phyloP scores from a whole-genome alignment of 108 stramenopile species.

The Fistulifera pelliculosa region DNA sequence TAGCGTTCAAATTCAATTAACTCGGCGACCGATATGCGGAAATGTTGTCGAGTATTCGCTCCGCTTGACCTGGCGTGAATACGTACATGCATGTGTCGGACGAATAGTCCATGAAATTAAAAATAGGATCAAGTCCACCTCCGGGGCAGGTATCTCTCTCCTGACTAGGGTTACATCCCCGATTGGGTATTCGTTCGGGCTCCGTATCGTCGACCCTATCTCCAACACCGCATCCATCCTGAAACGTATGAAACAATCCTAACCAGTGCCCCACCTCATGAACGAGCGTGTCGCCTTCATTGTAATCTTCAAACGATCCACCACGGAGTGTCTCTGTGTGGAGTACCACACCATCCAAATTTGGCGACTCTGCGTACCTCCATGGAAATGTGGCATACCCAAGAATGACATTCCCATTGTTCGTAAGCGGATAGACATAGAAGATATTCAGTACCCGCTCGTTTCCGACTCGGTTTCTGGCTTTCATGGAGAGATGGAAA shows the following conservation, averaged over 20 bases:
- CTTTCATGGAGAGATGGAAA: no score
- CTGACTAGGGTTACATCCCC: neutral
- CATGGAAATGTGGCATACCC: no score
- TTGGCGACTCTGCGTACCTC: no score
- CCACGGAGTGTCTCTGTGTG: no score
- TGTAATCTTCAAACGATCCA: no score
- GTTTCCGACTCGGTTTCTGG: no score
- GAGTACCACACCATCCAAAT: no score
- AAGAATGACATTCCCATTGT: no score
- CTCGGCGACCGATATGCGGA: no score
- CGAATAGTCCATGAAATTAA: neutral
- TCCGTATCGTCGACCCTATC: conserved; percentile 25
- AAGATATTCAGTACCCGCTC: no score
- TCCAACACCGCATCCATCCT: neutral
- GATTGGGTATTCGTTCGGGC: neutral
- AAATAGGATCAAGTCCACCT: neutral
- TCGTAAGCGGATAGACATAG: no score
- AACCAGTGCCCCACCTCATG: conserved; percentile 46
- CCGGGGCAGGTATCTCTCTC: neutral
- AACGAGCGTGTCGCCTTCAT: conserved; percentile 1
- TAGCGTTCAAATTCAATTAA: no score
- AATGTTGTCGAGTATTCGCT: neutral
- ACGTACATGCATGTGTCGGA: neutral
- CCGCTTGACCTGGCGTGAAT: conserved; percentile 2
- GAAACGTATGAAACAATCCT: conserved; percentile 24